Conservation (phyloP, 768 basidiomycete genomes). For the Coprinellus micaceus region DNA sequence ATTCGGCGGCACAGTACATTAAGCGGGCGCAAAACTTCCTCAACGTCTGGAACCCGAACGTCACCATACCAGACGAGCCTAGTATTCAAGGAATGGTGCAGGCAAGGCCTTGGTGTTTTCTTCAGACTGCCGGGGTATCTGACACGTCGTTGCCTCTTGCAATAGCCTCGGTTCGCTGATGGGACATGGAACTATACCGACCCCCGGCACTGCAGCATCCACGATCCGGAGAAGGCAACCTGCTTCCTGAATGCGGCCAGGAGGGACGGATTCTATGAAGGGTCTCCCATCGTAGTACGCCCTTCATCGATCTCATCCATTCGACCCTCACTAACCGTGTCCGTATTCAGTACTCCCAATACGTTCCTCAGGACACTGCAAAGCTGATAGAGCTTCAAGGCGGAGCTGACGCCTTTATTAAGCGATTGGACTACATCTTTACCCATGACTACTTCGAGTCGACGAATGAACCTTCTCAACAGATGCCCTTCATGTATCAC, state of each 20-base stretch:
- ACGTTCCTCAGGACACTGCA: constrained; percentile 63
- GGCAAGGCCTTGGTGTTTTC: constrained; percentile 32
- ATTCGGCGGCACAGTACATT: constrained; percentile 39
- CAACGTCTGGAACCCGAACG: constrained; percentile 58
- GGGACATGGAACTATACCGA: constrained; percentile 64
- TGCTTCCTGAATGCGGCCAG: constrained; percentile 57
- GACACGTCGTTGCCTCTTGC: too few species aligned
- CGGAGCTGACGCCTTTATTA: constrained; percentile 49
- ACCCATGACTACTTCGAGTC: constrained; percentile 59
- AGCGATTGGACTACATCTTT: constrained; percentile 55
- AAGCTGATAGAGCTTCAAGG: constrained; percentile 60
- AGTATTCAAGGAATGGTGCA: constrained; percentile 55
- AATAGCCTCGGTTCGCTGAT: constrained; percentile 50
- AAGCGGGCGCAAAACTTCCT: constrained; percentile 52
- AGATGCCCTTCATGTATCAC: constrained; percentile 70
- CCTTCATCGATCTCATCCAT: too few species aligned
- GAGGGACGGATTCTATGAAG: constrained; percentile 63
- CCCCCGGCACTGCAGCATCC: constrained; percentile 62
- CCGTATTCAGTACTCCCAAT: constrained; percentile 38
- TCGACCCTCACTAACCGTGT: too few species aligned
- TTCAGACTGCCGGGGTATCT: too few species aligned
- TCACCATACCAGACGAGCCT: constrained; percentile 46
- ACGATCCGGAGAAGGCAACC: constrained; percentile 53
- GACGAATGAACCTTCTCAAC: constrained; percentile 63
- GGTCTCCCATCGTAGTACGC: constrained; percentile 56